These are phyloP conservation scores for Elaeis guineensis DNA, from an alignment of 176 grass and related monocot species.

Conservation along the genomic window DNA sequence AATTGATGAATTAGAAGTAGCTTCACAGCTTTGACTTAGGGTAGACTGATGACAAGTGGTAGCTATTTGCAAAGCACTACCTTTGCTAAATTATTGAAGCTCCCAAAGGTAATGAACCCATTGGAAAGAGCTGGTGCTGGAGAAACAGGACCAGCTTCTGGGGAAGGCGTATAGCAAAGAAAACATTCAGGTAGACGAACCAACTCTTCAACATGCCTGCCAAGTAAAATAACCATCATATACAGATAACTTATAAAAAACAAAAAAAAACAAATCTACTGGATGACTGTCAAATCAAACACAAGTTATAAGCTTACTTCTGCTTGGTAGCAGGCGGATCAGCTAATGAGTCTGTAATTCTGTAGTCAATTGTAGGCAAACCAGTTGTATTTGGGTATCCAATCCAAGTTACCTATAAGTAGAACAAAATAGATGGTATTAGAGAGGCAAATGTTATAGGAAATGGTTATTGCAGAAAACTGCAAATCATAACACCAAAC, in stretches of 20 bases:
- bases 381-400: slow-evolving; percentile 99
- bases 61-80: slow-evolving; percentile 29
- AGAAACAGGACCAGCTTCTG: slow-evolving; percentile 86
- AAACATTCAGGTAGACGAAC: slow-evolving; percentile 86
- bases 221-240: slow-evolving; percentile 15
- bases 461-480: too few species aligned
- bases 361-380: slow-evolving; percentile 91
- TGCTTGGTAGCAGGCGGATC: slow-evolving; percentile 69
- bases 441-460: background rate
- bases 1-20: slow-evolving; percentile 1
- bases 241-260: background rate
- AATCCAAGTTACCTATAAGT: slow-evolving; percentile 84
- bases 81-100: slow-evolving; percentile 99
- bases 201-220: slow-evolving; percentile 89
- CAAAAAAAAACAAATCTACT: background rate
- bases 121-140: slow-evolving; percentile 82
- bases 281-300: background rate
- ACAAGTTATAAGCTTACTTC: slow-evolving; percentile 42
- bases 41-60: slow-evolving; percentile 5
- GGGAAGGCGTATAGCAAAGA: slow-evolving; percentile 95
- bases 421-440: slow-evolving; percentile 9
- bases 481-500: too few species aligned
- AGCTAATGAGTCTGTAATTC: slow-evolving; percentile 78
- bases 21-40: background rate
- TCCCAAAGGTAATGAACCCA: slow-evolving; percentile 94